Percentiles rank a stretch among this genome's conserved stretches.
These are phyloP conservation scores for Populus hybrid DNA, from an alignment of 441 rosid species.

Conservation along the genomic window DNA sequence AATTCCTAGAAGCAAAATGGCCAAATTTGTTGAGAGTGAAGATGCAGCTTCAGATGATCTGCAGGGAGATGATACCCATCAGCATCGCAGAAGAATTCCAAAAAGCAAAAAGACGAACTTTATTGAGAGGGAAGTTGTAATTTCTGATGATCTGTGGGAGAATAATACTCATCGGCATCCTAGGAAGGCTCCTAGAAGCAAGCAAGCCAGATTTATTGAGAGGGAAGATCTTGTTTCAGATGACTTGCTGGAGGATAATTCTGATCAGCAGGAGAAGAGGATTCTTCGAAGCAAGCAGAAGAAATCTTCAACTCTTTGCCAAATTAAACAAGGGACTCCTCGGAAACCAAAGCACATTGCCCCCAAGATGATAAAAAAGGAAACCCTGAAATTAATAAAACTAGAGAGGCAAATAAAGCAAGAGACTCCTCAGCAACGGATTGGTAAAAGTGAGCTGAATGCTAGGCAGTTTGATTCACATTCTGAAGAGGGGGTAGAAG, in stretches of 20 bases:
- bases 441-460: constrained; percentile 30
- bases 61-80: constrained; percentile 28
- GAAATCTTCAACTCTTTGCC: constrained; percentile 24
- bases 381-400: constrained; percentile 23
- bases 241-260: constrained; percentile 28
- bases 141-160: constrained; percentile 23
- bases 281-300: constrained; percentile 28
- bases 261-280: constrained; percentile 16
- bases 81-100: constrained; percentile 9
- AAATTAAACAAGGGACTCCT: constrained; percentile 34
- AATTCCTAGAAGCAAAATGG: constrained; percentile 35
- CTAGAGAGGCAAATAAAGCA: constrained; percentile 40
- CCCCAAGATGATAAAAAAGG: constrained; percentile 27
- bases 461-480: constrained; percentile 23
- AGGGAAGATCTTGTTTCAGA: constrained; percentile 31
- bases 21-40: constrained; percentile 36
- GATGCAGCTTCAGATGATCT: constrained; percentile 44
- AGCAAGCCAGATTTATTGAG: constrained; percentile 23
- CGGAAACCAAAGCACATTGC: constrained; percentile 29
- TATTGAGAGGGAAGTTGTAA: constrained; percentile 23
- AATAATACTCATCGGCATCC: constrained; percentile 9
- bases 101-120: constrained; percentile 26
- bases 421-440: constrained; percentile 31
- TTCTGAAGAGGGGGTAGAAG: constrained; percentile 45
- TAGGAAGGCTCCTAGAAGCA: constrained; percentile 29